Conservation (phyloP, 495 filamentous ascomycete species). For the Podospora australis region DNA sequence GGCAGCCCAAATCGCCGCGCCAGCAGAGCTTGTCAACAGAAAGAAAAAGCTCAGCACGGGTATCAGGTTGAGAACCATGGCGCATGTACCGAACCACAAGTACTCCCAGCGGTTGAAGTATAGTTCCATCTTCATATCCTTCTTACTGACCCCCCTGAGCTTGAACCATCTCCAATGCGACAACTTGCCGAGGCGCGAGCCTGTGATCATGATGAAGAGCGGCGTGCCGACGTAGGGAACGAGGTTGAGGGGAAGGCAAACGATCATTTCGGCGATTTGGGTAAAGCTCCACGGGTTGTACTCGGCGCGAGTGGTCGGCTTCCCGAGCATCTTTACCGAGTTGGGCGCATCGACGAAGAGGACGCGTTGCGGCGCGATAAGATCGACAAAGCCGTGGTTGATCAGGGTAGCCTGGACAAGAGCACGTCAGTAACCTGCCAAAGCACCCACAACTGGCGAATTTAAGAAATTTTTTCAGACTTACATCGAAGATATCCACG, state of each 20-base stretch:
- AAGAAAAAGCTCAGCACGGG: slow-evolving; percentile 85
- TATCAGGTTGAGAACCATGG: slow-evolving; percentile 60
- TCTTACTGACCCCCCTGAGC: slow-evolving; percentile 62
- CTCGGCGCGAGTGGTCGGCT: slow-evolving; percentile 57
- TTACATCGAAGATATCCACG: slow-evolving; percentile 88
- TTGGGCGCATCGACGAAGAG: slow-evolving; percentile 55
- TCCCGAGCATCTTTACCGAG: slow-evolving; percentile 67
- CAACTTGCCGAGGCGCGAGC: slow-evolving; percentile 50
- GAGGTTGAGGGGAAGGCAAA: slow-evolving; percentile 81
- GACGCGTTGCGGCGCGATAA: slow-evolving; percentile 67
- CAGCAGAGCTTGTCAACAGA: slow-evolving; percentile 68
- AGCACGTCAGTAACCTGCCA: slow-evolving; percentile 1
- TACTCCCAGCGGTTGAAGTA: slow-evolving; percentile 62
- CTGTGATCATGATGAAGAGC: slow-evolving; percentile 68
- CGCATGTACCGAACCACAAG: slow-evolving; percentile 50
- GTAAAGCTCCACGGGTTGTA: slow-evolving; percentile 64
- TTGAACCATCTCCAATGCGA: slow-evolving; percentile 71
- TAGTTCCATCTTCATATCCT: slow-evolving; percentile 58
- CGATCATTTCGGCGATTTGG: slow-evolving; percentile 71
- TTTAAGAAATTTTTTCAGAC: slow-evolving; percentile 31
- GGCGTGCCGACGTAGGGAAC: slow-evolving; percentile 79
- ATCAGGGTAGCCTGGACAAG: slow-evolving; percentile 39
- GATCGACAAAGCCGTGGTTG: slow-evolving; percentile 42
- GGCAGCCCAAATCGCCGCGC: slow-evolving; percentile 82
- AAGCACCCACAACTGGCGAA: not conserved